phyloP scores from a whole-genome alignment of 1,139 yeast genomes.

The Eremothecium cymbalariae region DNA sequence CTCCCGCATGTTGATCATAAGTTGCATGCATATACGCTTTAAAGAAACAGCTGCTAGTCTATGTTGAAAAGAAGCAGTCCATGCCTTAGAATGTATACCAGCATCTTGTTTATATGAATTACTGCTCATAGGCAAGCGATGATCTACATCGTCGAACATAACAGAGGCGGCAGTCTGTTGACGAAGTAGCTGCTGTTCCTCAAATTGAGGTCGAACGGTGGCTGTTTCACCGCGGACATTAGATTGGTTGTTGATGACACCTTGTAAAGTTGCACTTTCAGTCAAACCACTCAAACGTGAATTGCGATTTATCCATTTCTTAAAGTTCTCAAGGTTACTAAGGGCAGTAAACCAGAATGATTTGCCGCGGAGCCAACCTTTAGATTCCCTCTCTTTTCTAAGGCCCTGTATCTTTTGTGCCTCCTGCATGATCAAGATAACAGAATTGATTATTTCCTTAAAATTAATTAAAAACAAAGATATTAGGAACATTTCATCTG shows the following conservation, averaged over 20 bases:
- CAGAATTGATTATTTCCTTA: conserved; percentile 34
- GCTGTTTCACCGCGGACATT: conserved; percentile 14
- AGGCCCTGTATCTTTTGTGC: conserved; percentile 29
- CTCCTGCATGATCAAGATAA: conserved; percentile 32
- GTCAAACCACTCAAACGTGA: conserved; percentile 15
- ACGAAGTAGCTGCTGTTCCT: conserved; percentile 24
- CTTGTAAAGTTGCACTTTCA: conserved; percentile 33
- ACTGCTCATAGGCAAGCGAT: conserved; percentile 2
- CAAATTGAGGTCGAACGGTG: conserved; percentile 23
- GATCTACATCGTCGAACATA: neutral
- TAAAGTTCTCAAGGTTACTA: conserved; percentile 30
- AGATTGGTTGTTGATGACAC: conserved; percentile 18
- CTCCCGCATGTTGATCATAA: conserved; percentile 12
- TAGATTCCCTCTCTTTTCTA: conserved; percentile 32
- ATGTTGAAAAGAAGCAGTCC: conserved; percentile 4
- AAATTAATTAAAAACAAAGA: conserved; percentile 43
- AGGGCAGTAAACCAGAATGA: conserved; percentile 38
- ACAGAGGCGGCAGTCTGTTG: conserved; percentile 14
- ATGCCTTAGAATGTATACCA: neutral
- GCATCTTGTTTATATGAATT: neutral
- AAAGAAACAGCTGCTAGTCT: neutral
- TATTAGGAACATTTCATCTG: conserved; percentile 42
- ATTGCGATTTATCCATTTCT: conserved; percentile 33
- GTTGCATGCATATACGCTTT: conserved; percentile 2
- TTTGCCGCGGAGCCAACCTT: conserved; percentile 35